Conservation (phyloP, 106 monocot genomes). For the Xerophyta viscosa region DNA sequence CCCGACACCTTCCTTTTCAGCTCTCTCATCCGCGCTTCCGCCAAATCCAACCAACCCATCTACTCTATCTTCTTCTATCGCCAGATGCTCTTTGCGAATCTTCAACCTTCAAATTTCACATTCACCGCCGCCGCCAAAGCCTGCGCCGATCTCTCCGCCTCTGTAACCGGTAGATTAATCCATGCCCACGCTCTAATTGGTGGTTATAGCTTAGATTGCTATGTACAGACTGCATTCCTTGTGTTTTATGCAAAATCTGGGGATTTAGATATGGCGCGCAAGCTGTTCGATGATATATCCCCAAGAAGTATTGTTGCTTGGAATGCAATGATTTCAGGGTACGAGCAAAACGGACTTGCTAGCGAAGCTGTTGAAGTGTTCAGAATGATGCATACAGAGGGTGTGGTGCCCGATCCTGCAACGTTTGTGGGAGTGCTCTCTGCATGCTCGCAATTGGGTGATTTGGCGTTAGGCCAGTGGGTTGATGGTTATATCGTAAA, state of each 20-base stretch:
- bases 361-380: slow-evolving; percentile 30
- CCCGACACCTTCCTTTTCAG: slow-evolving; percentile 58
- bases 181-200: slow-evolving; percentile 25
- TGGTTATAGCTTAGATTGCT: slow-evolving; percentile 31
- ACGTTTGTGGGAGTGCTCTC: slow-evolving; percentile 38
- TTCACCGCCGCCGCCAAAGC: slow-evolving; percentile 51
- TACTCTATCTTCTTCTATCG: slow-evolving; percentile 35
- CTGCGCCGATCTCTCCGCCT: slow-evolving; percentile 30
- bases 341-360: slow-evolving; percentile 56
- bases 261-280: slow-evolving; percentile 17
- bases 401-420: slow-evolving; percentile 28
- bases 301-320: slow-evolving; percentile 34
- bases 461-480: slow-evolving; percentile 26
- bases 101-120: slow-evolving; percentile 35
- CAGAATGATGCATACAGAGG: slow-evolving; percentile 12
- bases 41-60: slow-evolving; percentile 15
- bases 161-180: slow-evolving; percentile 12
- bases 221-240: slow-evolving; percentile 33
- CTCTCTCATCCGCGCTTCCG: slow-evolving; percentile 31
- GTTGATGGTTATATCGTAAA: slow-evolving; percentile 19
- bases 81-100: slow-evolving; percentile 13
- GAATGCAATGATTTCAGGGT: slow-evolving; percentile 53
- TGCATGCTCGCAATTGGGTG: slow-evolving; percentile 43
- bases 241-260: slow-evolving; percentile 40
- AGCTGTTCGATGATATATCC: slow-evolving; percentile 46